phyloP scores from a whole-genome alignment of 129 eudicot species.

The Tanacetum coccineum region DNA sequence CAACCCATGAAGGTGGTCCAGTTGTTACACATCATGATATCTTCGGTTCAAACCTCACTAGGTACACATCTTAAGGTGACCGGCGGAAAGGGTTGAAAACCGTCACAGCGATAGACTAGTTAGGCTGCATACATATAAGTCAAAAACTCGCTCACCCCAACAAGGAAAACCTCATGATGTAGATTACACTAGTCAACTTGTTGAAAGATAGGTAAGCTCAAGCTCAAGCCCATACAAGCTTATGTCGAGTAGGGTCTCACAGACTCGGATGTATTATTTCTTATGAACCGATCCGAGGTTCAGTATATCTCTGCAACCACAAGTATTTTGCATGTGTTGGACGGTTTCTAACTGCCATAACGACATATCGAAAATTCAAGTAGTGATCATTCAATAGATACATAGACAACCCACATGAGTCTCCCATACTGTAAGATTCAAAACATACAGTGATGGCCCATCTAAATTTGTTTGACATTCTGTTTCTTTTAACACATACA shows the following conservation, averaged over 20 bases:
- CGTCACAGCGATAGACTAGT: neutral
- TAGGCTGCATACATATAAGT: neutral
- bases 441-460: constrained; percentile 43
- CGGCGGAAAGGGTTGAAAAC: neutral
- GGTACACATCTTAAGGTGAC: no score
- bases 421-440: constrained; percentile 52
- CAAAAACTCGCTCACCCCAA: neutral
- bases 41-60: neutral
- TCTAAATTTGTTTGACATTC: constrained; percentile 29
- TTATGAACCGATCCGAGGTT: no score
- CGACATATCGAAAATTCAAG: constrained; percentile 9
- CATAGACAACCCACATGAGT: constrained; percentile 68
- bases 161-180: neutral
- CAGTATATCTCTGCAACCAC: no score
- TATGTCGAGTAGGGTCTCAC: no score
- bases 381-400: constrained; percentile 14
- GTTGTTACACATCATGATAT: neutral
- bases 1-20: neutral
- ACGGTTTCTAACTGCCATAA: constrained; percentile 12
- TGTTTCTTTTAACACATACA: constrained; percentile 27
- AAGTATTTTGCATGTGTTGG: neutral
- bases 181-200: neutral
- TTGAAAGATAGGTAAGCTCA: neutral
- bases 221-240: neutral
- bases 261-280: no score